Base-by-base conservation (phyloP, 805 yeast genomes). In the Kodamaea laetipori region DNA sequence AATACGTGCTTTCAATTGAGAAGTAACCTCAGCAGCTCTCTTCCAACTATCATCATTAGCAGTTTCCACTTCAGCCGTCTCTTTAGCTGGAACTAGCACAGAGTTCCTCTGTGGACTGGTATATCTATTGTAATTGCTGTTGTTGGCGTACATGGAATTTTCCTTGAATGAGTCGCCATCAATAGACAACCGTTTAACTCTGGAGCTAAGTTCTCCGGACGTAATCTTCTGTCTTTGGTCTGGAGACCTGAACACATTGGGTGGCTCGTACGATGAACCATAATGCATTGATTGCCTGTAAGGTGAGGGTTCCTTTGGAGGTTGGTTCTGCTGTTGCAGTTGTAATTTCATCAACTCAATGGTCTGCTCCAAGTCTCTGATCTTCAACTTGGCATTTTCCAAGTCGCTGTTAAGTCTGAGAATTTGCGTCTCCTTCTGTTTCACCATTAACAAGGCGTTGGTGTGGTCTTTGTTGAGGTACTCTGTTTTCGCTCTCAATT, bases 21-120 rank as follows among this genome's bases (percentile, higher is more conserved):
- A 78, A 0, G 97, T 90, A 9, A 89, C 95, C 53, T 86, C 95
- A 0, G 94, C 90, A 0, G 97, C 96, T 38, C 92, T 77, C 52
- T 77, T 80, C 97, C 97, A 90, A 52, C 86, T 82, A 46, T 83
- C 90, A 46, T 78, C 86, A 36, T 73, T 72, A 1, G 45, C 16
- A 32, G 66, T 63, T 45, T 71, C 78, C 24, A 64, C 53, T 34
- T 65, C 74, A 38, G 58, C 58, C 3, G 61, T 40, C 2, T 57
- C 49, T 47, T 49, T 33, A 49, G 57, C 39, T 37, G 24, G 51
- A 39, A 32, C 41, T 48, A 12, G 51, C 13, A 47, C 30, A 24
- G 33, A 15, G 13, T 18, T 30, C 35, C 46, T 50, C 31, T 52
- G 57, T 4, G 63, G 60, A 42, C 59, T 55, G 6, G 42, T 45